Evolutionary conservation across 1,139 yeast genomes (phyloP), one percentile per base, ranked within the genome.

Genomic region (Sugiyamaella grinbergsii): DNA sequence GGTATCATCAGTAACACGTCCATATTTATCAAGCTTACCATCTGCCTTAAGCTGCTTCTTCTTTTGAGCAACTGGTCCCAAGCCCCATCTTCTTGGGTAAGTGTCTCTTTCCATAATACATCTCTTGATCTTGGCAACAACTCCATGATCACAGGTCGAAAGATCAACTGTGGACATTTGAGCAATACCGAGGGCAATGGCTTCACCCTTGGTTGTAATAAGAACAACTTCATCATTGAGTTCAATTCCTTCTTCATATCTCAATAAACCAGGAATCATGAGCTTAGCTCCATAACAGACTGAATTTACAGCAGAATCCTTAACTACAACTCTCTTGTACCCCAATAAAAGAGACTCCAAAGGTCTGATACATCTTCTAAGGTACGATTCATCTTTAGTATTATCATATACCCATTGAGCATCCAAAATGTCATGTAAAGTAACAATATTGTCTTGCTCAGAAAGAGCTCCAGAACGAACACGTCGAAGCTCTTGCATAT

Each of bases 51-150:
- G 77, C 77, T 91, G 96, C 80, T 93, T 93, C 86, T 93, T 93
- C 85, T 89, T 90, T 74, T 88, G 91, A 58, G 98, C 98, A 69
- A 91, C 89, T 65, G 98, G 98, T 64, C 98, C 98, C 65, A 93
- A 77, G 58, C 98, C 98, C 98, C 98, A 93, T 81, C 98, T 85
- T 81, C 98, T 87, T 75, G 98, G 98, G 73, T 93, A 93, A 51
- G 95, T 82, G 72, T 93, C 98, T 77, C 98, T 85, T 77, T 93
- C 98, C 98, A 93, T 93, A 65, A 93, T 93, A 78, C 98, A 91
- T 78, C 98, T 88, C 81, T 93, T 93, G 68, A 93, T 95, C 77
- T 89, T 90, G 61, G 98, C 97, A 66, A 93, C 98, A 59, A 91
- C 91, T 65, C 98, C 98, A 71, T 93, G 98, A 72, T 93, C 98